phyloP scores from a whole-genome alignment of 331 rosid species.

The Acacia concinna region DNA sequence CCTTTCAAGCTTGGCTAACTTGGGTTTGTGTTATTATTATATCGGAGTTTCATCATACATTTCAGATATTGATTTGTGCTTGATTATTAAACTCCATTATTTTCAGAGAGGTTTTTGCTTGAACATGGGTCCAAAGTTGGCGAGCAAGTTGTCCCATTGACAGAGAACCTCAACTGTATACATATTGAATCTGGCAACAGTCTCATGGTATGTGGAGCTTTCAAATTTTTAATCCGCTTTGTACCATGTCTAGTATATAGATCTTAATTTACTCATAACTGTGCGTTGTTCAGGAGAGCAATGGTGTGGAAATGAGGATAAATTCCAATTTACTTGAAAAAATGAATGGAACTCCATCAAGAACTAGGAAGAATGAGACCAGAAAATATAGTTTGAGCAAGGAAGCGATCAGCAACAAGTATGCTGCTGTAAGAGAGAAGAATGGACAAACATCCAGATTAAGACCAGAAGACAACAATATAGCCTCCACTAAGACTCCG shows the following conservation, averaged over 20 bases:
- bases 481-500: slow-evolving; percentile 59
- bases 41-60: slow-evolving; percentile 1
- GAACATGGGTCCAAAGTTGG: slow-evolving; percentile 85
- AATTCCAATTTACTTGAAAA: slow-evolving; percentile 34
- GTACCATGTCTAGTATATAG: neutral
- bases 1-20: neutral
- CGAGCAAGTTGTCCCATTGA: slow-evolving; percentile 85
- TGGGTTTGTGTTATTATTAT: neutral
- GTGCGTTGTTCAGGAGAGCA: slow-evolving; percentile 52
- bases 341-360: slow-evolving; percentile 43
- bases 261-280: slow-evolving; percentile 23
- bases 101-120: slow-evolving; percentile 77
- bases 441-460: slow-evolving; percentile 49
- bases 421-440: slow-evolving; percentile 74
- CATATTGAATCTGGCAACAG: slow-evolving; percentile 64
- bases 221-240: slow-evolving; percentile 9
- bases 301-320: slow-evolving; percentile 59
- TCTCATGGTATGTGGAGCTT: slow-evolving; percentile 49
- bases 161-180: slow-evolving; percentile 60
- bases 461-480: slow-evolving; percentile 54
- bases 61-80: slow-evolving; percentile 17
- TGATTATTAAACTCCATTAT: slow-evolving; percentile 26
- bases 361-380: slow-evolving; percentile 56
- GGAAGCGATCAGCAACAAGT: slow-evolving; percentile 87
- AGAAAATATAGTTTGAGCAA: slow-evolving; percentile 64